Evolutionary conservation across 2,329 filamentous ascomycete genomes (phyloP).

Genomic region (Fusarium abutilonis): DNA sequence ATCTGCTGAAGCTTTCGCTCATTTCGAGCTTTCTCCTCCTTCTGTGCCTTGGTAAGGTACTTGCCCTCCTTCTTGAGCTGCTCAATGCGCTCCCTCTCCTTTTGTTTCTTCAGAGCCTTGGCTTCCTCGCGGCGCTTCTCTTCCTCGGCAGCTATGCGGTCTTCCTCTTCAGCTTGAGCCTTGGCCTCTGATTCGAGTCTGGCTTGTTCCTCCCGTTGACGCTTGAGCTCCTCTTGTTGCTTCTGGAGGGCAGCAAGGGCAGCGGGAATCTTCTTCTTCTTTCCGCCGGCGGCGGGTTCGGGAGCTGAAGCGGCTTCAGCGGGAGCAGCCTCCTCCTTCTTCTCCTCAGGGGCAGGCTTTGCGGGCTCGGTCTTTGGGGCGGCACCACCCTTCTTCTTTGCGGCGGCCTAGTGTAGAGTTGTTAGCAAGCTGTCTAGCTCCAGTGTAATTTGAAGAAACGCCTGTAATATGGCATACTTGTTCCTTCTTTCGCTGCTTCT

Average conservation of each 20-base stretch:
- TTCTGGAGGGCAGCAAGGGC: conserved; percentile 79
- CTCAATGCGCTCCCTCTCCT: conserved; percentile 85
- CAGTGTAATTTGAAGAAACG: not conserved
- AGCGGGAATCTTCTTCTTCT: conserved; percentile 91
- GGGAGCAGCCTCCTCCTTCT: conserved; percentile 66
- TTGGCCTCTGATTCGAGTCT: conserved; percentile 70
- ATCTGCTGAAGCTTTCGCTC: conserved; percentile 86
- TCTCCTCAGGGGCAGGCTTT: conserved; percentile 67
- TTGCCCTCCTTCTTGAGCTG: conserved; percentile 89
- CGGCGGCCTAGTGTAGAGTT: conserved; percentile 60
- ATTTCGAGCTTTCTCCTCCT: conserved; percentile 80
- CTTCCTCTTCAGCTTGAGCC: conserved; percentile 71
- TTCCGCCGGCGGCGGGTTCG: conserved; percentile 58
- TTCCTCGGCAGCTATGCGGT: conserved; percentile 73
- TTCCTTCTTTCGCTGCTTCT: conserved; percentile 99
- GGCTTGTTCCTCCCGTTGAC: conserved; percentile 72
- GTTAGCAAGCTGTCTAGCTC: conserved; percentile 24
- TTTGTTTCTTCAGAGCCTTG: conserved; percentile 82
- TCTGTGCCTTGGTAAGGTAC: conserved; percentile 86
- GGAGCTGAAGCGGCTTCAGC: conserved; percentile 39
- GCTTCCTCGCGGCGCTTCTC: conserved; percentile 75
- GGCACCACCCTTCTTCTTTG: conserved; percentile 77
- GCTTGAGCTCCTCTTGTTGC: conserved; percentile 81
- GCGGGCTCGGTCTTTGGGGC: conserved; percentile 43
- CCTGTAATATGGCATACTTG: conserved; percentile 66